These are phyloP conservation scores for Phaeosphaeriaceae sp. DNA, from an alignment of 2,329 filamentous ascomycete species.

Conservation along the genomic window DNA sequence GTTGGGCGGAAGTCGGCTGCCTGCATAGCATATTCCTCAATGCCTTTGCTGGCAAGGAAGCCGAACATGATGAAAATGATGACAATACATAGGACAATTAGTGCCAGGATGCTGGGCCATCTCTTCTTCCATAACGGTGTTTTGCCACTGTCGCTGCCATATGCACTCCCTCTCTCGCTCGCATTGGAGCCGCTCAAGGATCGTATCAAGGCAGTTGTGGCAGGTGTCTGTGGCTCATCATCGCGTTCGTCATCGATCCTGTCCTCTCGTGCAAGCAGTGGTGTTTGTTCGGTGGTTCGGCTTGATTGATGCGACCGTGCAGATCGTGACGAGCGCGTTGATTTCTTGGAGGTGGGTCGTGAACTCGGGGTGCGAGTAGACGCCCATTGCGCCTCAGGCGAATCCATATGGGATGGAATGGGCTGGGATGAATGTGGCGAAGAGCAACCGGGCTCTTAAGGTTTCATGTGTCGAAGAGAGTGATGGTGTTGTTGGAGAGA, in stretches of 20 bases:
- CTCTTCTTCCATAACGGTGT: conserved; percentile 53
- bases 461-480: conserved; percentile 15
- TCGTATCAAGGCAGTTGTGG: conserved; percentile 45
- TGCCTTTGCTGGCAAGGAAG: conserved; percentile 79
- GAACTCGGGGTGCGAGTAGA: conserved; percentile 46
- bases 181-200: conserved; percentile 37
- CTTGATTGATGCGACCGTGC: conserved; percentile 39
- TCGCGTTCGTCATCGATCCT: conserved; percentile 32
- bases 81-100: conserved; percentile 67
- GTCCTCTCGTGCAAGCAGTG: conserved; percentile 44
- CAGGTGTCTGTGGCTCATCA: conserved; percentile 32
- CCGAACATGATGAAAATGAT: conserved; percentile 78
- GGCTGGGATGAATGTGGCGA: conserved; percentile 5
- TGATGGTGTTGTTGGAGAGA: conserved; percentile 2
- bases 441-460: conserved; percentile 4
- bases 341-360: conserved; percentile 47
- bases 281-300: conserved; percentile 49
- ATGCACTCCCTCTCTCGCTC: too few species aligned
- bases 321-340: conserved; percentile 42
- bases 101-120: conserved; percentile 82
- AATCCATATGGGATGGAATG: conserved; percentile 40
- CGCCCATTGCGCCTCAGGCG: conserved; percentile 44
- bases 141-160: conserved; percentile 32
- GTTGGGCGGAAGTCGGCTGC: conserved; percentile 83
- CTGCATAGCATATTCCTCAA: conserved; percentile 86